A percentile compares a stretch with the other conserved stretches of the same genome.
phyloP scores from a whole-genome alignment of 2,329 filamentous ascomycete species.

The Aspergillus amoenus region DNA sequence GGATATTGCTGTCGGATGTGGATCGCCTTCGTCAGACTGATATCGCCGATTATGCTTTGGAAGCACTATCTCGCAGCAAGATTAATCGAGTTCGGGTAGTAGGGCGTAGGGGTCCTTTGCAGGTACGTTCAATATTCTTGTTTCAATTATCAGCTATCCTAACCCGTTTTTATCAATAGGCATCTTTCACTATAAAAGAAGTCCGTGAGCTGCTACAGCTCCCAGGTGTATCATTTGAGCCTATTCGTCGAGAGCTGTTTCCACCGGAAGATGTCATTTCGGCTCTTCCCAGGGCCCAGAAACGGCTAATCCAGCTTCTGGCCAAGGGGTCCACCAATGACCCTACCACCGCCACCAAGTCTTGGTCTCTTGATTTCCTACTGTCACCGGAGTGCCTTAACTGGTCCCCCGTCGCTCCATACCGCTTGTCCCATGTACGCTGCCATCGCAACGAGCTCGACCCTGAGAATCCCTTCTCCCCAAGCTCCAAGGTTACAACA shows the following conservation, averaged over 20 bases:
- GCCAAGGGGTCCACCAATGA: conserved; percentile 66
- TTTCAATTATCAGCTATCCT: background rate
- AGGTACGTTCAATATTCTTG: conserved; percentile 52
- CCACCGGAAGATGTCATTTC: conserved; percentile 61
- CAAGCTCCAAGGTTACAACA: conserved; percentile 45
- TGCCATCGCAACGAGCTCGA: conserved; percentile 60
- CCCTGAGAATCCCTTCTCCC: conserved; percentile 54
- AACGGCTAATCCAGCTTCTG: conserved; percentile 77
- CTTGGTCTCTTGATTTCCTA: conserved; percentile 84
- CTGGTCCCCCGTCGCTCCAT: conserved; percentile 46
- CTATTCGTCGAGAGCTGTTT: conserved; percentile 65
- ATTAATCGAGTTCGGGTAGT: conserved; percentile 83
- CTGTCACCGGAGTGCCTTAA: conserved; percentile 73
- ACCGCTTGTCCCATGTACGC: conserved; percentile 61
- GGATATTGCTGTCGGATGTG: conserved; percentile 77
- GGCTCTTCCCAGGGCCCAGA: conserved; percentile 71
- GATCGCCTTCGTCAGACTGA: conserved; percentile 77
- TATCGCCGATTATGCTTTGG: conserved; percentile 81
- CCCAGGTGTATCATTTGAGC: conserved; percentile 67
- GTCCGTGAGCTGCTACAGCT: conserved; percentile 82
- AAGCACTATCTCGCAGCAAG: conserved; percentile 68
- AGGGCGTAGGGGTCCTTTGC: conserved; percentile 82
- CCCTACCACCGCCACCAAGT: conserved; percentile 54
- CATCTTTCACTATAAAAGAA: conserved; percentile 94
- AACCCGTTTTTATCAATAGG: conserved; percentile 40